Conservation (phyloP, 2,329 filamentous ascomycete genomes). For the Esteya vermicola region DNA sequence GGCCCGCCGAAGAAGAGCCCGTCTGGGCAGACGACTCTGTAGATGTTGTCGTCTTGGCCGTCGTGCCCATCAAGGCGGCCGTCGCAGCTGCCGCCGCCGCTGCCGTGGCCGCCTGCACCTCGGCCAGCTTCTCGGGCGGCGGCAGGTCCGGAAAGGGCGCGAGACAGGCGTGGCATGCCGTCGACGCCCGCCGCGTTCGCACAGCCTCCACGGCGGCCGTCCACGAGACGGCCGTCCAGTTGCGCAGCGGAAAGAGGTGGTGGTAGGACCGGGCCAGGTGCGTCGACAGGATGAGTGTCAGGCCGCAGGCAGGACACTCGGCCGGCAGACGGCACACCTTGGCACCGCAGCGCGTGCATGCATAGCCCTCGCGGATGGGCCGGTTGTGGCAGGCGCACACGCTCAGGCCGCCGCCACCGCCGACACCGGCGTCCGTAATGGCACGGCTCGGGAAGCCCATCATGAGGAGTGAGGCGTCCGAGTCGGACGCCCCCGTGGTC, state of each 20-base stretch:
- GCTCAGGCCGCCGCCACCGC: conserved; percentile 49
- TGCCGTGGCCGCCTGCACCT: background rate
- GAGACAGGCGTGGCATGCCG: conserved; percentile 67
- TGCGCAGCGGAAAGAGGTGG: conserved; percentile 77
- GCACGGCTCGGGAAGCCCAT: conserved; percentile 94
- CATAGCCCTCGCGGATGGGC: conserved; percentile 70
- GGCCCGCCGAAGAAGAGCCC: too few species aligned
- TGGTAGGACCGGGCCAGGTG: conserved; percentile 89
- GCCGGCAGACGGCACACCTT: conserved; percentile 85
- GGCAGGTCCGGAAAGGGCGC: conserved; percentile 48
- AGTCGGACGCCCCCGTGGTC: too few species aligned
- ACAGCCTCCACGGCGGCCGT: conserved; percentile 42
- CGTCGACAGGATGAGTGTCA: conserved; percentile 88
- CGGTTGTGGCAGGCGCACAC: conserved; percentile 86
- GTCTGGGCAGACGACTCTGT: too few species aligned
- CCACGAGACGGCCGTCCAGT: conserved; percentile 89
- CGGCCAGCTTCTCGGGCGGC: conserved; percentile 3
- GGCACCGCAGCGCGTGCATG: conserved; percentile 74
- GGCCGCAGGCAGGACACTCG: conserved; percentile 79
- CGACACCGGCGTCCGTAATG: conserved; percentile 48
- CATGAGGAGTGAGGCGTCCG: conserved; percentile 56
- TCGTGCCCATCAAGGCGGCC: conserved; percentile 8
- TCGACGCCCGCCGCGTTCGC: conserved; percentile 8
- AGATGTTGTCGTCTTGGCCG: conserved; percentile 14
- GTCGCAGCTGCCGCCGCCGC: conserved; percentile 1